Base-by-base conservation (phyloP, 164 flowering plant species). In the Tetrastigma voinierianum region DNA sequence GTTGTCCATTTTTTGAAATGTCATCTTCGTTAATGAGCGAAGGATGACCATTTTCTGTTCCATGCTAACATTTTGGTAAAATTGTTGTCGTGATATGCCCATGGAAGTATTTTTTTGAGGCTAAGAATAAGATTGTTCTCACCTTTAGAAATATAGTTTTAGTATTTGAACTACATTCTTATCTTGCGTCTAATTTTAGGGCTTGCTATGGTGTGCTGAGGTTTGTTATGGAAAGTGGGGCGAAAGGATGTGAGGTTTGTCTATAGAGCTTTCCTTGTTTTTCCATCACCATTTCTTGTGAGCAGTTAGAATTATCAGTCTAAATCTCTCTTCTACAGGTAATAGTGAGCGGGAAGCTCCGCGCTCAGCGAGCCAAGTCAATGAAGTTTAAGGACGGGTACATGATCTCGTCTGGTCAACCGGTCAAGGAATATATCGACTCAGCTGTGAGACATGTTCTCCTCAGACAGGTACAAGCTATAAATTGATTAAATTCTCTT, bases 301-400 rank as follows among this genome's bases (percentile, higher is more conserved):
- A 10, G 24, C 43, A 10, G 16, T 25, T 19, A 44, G 11, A 11
- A 57, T n/a, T n/a, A n/a, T n/a, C n/a, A 21, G 9, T 20, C 32
- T 40, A 43, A 8, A 13, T 10, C 21, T 59, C 16, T 17, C n/a
- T 55, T 45, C 1, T 4, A 24, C 61, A 78, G 81, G 79, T 78
- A 9, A 78, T 78, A 57, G 81, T 78, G 18, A 78, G 81, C 51
- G 81, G 81, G n/a, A 74, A 78, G 72, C 76, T 78, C 19, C 64
- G 81, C 2, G 78, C 81, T 32, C 78, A 75, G 64, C 75, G 78
- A 61, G 81, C 81, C 46, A 78, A 74, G 56, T 74, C 81, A 20
- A 77, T 77, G 81, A 77, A 77, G 72, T 77, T 77, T 55, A 77
- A 77, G 70, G 81, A 77, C 62, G 80, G 80, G 2, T 77, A 77